Base-by-base conservation (phyloP, 2,329 filamentous ascomycete genomes). In the Aspergillus sp. region DNA sequence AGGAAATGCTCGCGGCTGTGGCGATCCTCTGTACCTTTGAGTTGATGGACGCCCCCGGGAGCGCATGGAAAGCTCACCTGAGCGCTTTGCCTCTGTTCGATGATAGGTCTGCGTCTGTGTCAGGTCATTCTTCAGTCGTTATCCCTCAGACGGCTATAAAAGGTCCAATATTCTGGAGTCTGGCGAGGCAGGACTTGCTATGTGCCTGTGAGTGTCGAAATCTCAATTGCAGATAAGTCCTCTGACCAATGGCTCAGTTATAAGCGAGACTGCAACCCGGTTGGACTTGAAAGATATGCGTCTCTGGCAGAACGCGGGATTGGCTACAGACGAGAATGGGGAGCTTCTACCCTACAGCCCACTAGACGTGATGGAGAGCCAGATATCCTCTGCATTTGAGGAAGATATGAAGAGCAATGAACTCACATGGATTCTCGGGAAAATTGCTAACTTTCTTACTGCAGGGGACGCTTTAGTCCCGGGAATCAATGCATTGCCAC, bases 121-220 rank as follows among this genome's bases (percentile, higher is more conserved):
- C 51, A 10, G 31, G 31, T 2, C n/a, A 53, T 12, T 20, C n/a
- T 5, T 26, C 51, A 20, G 31, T 42, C 36, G 6, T 42, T 16
- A 52, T 52, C 3, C 49, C 22, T 6, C 26, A 32, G 26, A 52
- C 29, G 11, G 26, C n/a, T 32, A 22, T 52, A 16, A 32, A 29
- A 16, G 36, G 64, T 2, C 60, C 64, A 4, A 61, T 65, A 16
- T 65, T 67, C 36, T 67, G 65, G 63, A 65, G 65, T 42, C 54
- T 65, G 2, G 60, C 58, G 9, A 59, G 63, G 22, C 65, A 67
- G 39, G 63, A 65, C 29, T 52, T 61, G 49, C 39, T 67, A 12
- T 67, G 57, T 46, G 65, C 65, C 10, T 67, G 65, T 67, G 47
- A 55, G 63, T 49, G 36, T 20, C 29, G 22, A 22, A 39, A 12